A percentile compares a stretch with the other conserved stretches of the same genome.
Evolutionary conservation across 495 filamentous ascomycete species (phyloP).

Genomic region (Letharia columbiana): DNA sequence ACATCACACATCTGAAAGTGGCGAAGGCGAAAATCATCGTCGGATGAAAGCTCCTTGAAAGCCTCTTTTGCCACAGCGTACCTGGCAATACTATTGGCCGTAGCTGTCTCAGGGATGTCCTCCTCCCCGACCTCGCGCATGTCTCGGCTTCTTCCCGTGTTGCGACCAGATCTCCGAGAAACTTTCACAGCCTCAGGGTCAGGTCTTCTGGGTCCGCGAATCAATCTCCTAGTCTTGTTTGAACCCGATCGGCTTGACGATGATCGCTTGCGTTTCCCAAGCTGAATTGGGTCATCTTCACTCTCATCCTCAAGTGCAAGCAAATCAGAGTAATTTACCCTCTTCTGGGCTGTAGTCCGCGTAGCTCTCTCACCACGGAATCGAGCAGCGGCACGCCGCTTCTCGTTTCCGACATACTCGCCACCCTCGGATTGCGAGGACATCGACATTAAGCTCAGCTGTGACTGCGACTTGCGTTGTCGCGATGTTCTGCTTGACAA

Average conservation of each 20-base stretch:
- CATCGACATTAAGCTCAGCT: conserved; percentile 11
- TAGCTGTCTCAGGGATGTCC: conserved; percentile 53
- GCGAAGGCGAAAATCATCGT: conserved; percentile 52
- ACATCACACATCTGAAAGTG: conserved; percentile 66
- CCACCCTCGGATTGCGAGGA: conserved; percentile 3
- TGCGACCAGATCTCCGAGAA: conserved; percentile 34
- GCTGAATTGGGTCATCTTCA: not conserved
- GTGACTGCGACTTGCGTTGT: conserved; percentile 10
- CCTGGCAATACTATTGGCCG: conserved; percentile 34
- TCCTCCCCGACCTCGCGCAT: conserved; percentile 61
- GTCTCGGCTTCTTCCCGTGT: conserved; percentile 12
- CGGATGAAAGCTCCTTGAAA: conserved; percentile 48
- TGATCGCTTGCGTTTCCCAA: conserved; percentile 20
- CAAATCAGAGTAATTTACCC: conserved; percentile 25
- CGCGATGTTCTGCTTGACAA: conserved; percentile 5
- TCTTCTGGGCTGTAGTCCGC: conserved; percentile 13
- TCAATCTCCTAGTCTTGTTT: conserved; percentile 1
- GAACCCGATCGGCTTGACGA: not conserved
- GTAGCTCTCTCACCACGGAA: conserved; percentile 3
- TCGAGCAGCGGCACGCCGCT: conserved; percentile 3
- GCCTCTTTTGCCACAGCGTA: conserved; percentile 57
- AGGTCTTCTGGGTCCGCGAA: conserved; percentile 2
- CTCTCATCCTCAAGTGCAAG: conserved; percentile 14
- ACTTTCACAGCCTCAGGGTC: not conserved
- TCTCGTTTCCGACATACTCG: conserved; percentile 8